Conservation (phyloP, 768 basidiomycete genomes). For the Pulveroboletus sp. region DNA sequence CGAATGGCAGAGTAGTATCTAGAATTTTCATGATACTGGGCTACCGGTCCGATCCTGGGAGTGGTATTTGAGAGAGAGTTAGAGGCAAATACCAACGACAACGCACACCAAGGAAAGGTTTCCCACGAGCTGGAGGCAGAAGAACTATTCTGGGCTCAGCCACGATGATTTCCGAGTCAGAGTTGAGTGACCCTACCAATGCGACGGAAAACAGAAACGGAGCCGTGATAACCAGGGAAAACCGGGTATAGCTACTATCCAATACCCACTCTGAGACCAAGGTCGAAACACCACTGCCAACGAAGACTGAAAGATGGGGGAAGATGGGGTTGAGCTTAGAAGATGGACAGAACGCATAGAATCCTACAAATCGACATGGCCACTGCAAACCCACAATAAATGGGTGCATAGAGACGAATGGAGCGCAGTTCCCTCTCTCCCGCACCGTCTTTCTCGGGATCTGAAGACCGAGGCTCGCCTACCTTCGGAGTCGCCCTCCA, state of each 20-base stretch:
- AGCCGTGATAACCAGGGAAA: slow-evolving; percentile 55
- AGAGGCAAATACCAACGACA: neutral
- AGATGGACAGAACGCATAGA: slow-evolving; percentile 2
- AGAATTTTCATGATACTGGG: slow-evolving; percentile 82
- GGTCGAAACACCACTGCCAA: slow-evolving; percentile 54
- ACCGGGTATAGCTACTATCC: slow-evolving; percentile 57
- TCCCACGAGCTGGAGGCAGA: slow-evolving; percentile 62
- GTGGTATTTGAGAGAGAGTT: slow-evolving; percentile 1
- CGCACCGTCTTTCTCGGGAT: slow-evolving; percentile 49
- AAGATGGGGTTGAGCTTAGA: neutral
- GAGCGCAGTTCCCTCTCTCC: slow-evolving; percentile 35
- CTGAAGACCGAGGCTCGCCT: slow-evolving; percentile 8
- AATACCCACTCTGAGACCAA: slow-evolving; percentile 66
- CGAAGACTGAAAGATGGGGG: slow-evolving; percentile 50
- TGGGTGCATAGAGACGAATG: slow-evolving; percentile 62
- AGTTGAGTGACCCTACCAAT: slow-evolving; percentile 43
- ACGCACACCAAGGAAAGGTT: slow-evolving; percentile 56
- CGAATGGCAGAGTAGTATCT: slow-evolving; percentile 72
- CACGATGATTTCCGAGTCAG: neutral
- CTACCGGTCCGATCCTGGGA: slow-evolving; percentile 69
- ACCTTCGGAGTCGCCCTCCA: slow-evolving; percentile 39
- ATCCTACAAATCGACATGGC: slow-evolving; percentile 59
- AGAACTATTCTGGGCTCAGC: slow-evolving; percentile 48
- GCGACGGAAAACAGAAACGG: slow-evolving; percentile 77
- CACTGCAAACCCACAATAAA: slow-evolving; percentile 64